Evolutionary conservation across 2,329 filamentous ascomycete genomes (phyloP).

Genomic region (Paraconiothyrium brasiliense): DNA sequence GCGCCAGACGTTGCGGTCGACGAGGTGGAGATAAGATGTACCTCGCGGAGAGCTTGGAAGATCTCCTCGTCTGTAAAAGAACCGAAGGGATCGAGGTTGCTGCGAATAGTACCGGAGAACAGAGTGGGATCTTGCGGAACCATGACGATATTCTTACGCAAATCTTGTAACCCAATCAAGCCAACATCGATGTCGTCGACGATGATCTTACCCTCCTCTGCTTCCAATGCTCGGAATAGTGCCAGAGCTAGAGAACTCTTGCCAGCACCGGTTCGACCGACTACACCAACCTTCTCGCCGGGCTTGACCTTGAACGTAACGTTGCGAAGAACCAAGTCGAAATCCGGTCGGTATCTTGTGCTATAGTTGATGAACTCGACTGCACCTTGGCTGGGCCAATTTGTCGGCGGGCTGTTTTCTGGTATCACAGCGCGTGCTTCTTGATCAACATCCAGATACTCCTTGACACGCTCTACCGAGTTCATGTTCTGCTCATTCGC

Average conservation of each 20-base stretch:
- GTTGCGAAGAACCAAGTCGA: slow-evolving; percentile 84
- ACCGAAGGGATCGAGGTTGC: slow-evolving; percentile 91
- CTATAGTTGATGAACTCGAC: slow-evolving; percentile 91
- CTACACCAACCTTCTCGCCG: slow-evolving; percentile 93
- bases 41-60: slow-evolving; percentile 83
- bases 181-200: slow-evolving; percentile 94
- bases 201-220: slow-evolving; percentile 86
- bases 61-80: slow-evolving; percentile 91
- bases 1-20: slow-evolving; percentile 51
- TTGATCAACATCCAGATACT: slow-evolving; percentile 95
- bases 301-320: slow-evolving; percentile 87
- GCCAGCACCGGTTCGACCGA: slow-evolving; percentile 92
- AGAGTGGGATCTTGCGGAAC: slow-evolving; percentile 96
- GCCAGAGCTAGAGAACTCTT: slow-evolving; percentile 96
- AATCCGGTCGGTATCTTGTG: slow-evolving; percentile 85
- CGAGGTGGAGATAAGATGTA: slow-evolving; percentile 76
- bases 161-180: slow-evolving; percentile 87
- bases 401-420: slow-evolving; percentile 76
- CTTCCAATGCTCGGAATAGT: slow-evolving; percentile 91
- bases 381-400: slow-evolving; percentile 86
- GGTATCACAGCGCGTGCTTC: slow-evolving; percentile 83
- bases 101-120: slow-evolving; percentile 90
- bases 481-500: slow-evolving; percentile 99
- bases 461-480: slow-evolving; percentile 95
- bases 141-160: slow-evolving; percentile 94